These are phyloP conservation scores for Xylaria grammica DNA, from an alignment of 495 filamentous ascomycete species.

Conservation along the genomic window DNA sequence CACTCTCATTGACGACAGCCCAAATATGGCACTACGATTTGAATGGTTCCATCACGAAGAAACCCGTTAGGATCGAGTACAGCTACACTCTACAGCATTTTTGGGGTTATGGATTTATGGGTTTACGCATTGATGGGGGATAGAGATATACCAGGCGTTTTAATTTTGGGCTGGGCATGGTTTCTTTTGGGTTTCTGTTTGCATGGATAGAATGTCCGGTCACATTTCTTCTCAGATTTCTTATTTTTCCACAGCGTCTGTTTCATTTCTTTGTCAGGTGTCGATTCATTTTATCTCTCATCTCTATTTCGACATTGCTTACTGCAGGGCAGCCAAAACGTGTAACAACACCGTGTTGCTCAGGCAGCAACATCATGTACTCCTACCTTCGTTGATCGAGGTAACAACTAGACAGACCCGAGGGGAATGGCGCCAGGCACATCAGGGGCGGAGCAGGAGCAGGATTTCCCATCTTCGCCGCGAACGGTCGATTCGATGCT, in stretches of 20 bases:
- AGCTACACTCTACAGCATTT: constrained; percentile 16
- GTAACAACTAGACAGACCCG: background rate
- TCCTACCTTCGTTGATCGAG: constrained; percentile 18
- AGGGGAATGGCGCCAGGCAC: constrained; percentile 3
- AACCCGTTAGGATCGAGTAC: constrained; percentile 10
- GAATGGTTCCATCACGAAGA: constrained; percentile 13
- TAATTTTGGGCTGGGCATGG: constrained; percentile 9
- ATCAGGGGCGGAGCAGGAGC: constrained; percentile 9
- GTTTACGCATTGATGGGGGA: constrained; percentile 17
- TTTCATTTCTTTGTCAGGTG: background rate
- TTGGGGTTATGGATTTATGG: constrained; percentile 17
- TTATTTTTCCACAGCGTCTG: background rate
- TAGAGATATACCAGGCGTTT: constrained; percentile 26
- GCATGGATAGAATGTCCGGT: constrained; percentile 17
- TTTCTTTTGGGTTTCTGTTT: constrained; percentile 8
- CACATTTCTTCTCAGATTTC: background rate
- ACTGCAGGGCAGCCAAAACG: constrained; percentile 15
- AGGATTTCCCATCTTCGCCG: constrained; percentile 12
- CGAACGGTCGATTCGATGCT: constrained; percentile 5
- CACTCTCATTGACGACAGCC: constrained; percentile 11
- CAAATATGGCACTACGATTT: constrained; percentile 18
- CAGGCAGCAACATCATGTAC: constrained; percentile 24
- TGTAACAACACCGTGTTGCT: constrained; percentile 23
- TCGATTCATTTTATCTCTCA: constrained; percentile 2
- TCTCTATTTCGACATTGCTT: background rate